These are phyloP conservation scores for Pseudoperonospora humuli DNA, from an alignment of 352 stramenopile species.

Conservation along the genomic window DNA sequence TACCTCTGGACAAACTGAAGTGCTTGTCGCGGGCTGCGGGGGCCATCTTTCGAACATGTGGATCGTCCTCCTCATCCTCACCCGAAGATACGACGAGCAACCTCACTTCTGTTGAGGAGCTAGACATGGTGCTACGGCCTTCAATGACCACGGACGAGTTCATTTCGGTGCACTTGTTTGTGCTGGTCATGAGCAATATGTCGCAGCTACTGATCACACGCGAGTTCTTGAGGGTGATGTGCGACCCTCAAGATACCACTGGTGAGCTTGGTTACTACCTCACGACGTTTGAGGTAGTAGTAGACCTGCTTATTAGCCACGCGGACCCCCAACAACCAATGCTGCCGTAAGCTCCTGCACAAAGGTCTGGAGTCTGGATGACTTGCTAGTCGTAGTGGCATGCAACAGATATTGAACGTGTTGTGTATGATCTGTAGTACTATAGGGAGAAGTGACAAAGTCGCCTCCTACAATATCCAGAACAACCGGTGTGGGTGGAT, in stretches of 20 bases:
- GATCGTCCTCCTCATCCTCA: constrained; percentile 18
- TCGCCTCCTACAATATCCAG: too few relatives aligned
- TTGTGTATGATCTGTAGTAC: too few relatives aligned
- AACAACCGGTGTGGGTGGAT: too few relatives aligned
- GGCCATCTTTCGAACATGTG: constrained; percentile 44
- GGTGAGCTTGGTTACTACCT: constrained; percentile 71
- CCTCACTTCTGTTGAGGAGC: constrained; percentile 30
- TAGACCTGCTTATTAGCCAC: constrained; percentile 48
- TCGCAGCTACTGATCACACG: constrained; percentile 39
- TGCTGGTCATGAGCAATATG: constrained; percentile 45
- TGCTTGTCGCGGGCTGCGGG: constrained; percentile 52
- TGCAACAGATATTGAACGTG: too few relatives aligned
- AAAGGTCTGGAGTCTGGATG: too few relatives aligned
- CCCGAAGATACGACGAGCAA: constrained; percentile 18
- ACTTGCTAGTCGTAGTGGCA: too few relatives aligned
- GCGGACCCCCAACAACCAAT: constrained; percentile 32
- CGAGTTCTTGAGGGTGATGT: constrained; percentile 47
- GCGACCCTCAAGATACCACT: constrained; percentile 45
- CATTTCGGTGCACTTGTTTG: constrained; percentile 53
- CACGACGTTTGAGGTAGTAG: constrained; percentile 58
- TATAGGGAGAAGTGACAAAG: too few relatives aligned
- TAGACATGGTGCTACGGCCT: constrained; percentile 25
- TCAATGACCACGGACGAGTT: constrained; percentile 62
- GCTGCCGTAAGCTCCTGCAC: constrained; percentile 23
- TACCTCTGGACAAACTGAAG: constrained; percentile 66